Evolutionary conservation across 2,329 filamentous ascomycete genomes (phyloP).

Genomic region (Fusarium marasasianum): DNA sequence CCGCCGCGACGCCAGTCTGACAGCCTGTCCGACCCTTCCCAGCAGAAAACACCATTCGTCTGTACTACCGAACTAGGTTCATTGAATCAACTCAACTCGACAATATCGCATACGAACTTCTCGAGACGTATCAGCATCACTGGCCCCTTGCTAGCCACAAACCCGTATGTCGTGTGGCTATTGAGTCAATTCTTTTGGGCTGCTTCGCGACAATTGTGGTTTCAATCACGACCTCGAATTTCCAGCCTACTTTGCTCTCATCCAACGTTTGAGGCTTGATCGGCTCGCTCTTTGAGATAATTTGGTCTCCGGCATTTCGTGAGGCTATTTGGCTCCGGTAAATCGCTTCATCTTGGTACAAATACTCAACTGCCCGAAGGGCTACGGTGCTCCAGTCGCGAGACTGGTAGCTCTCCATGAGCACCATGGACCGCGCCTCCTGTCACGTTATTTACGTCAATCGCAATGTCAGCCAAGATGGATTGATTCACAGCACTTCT

Average conservation of each 20-base stretch:
- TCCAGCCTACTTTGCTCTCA: not conserved
- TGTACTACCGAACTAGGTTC: conserved; percentile 25
- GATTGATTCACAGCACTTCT: conserved; percentile 50
- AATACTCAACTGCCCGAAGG: conserved; percentile 48
- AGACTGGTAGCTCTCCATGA: conserved; percentile 67
- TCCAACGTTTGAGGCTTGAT: not conserved
- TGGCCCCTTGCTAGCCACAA: not conserved
- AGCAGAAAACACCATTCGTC: conserved; percentile 23
- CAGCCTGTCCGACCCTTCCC: conserved; percentile 32
- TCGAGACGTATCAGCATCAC: not conserved
- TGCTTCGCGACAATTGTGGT: conserved; percentile 20
- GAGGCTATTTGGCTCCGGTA: conserved; percentile 15
- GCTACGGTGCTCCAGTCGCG: conserved; percentile 67
- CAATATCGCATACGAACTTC: conserved; percentile 13
- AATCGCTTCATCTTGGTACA: conserved; percentile 33
- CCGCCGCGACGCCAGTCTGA: conserved; percentile 29
- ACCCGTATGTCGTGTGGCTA: conserved; percentile 30
- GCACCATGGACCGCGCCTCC: conserved; percentile 65
- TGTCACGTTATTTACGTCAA: conserved; percentile 71
- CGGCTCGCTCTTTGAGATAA: conserved; percentile 5
- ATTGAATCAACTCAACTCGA: conserved; percentile 20
- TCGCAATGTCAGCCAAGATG: conserved; percentile 60
- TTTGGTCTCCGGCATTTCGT: conserved; percentile 28
- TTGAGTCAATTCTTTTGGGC: conserved; percentile 20
- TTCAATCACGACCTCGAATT: conserved; percentile 5